Conservation (phyloP, 768 basidiomycete species). For the Russula sp. region DNA sequence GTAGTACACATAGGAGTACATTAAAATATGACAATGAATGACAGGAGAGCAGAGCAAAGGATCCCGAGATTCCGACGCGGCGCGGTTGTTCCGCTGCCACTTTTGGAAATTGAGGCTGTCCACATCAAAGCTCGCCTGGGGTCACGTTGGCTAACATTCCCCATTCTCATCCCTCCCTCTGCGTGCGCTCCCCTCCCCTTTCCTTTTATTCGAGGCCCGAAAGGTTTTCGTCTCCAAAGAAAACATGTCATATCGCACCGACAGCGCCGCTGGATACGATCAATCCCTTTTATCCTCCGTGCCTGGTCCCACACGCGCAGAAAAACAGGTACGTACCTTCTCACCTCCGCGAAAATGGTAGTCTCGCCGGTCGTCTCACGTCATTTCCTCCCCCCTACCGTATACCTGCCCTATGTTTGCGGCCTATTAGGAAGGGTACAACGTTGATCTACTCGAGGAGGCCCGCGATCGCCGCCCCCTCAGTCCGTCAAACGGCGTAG, state of each 20-base stretch:
- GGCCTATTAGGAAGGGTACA: slow-evolving; percentile 47
- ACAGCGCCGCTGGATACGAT: slow-evolving; percentile 25
- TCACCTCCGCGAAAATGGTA: neutral
- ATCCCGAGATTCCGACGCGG: too few relatives aligned
- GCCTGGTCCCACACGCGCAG: slow-evolving; percentile 30
- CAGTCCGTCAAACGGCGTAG: slow-evolving; percentile 17
- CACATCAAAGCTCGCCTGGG: neutral
- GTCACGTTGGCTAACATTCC: neutral
- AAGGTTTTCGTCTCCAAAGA: neutral
- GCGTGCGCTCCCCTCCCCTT: neutral
- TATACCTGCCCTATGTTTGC: neutral
- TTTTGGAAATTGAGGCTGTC: neutral
- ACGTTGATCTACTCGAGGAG: slow-evolving; percentile 38
- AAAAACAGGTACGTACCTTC: slow-evolving; percentile 29
- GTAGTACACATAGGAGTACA: too few relatives aligned
- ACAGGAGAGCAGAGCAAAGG: too few relatives aligned
- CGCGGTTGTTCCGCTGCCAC: too few relatives aligned
- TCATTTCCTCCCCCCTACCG: too few relatives aligned
- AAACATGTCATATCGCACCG: slow-evolving; percentile 15
- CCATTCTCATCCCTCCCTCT: neutral
- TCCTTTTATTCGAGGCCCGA: neutral
- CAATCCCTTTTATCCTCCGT: slow-evolving; percentile 29
- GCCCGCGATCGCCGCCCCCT: slow-evolving; percentile 25
- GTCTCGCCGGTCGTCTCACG: neutral
- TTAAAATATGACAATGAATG: too few relatives aligned